Conservation (phyloP, 2,329 filamentous ascomycete genomes). For the Mycocentrospora acerina region DNA sequence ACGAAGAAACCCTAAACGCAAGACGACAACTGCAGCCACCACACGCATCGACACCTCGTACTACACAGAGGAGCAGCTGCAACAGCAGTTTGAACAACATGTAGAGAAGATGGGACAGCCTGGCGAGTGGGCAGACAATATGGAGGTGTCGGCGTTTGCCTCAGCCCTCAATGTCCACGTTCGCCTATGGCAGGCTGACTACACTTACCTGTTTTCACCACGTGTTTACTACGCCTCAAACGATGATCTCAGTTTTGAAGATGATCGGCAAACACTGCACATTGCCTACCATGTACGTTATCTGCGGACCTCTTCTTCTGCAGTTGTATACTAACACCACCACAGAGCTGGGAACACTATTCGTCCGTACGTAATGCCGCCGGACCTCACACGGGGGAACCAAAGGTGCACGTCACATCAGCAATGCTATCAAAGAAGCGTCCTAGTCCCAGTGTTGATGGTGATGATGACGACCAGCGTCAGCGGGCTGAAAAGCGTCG, state of each 20-base stretch:
- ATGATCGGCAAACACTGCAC: slow-evolving; percentile 50
- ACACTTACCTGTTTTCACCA: slow-evolving; percentile 52
- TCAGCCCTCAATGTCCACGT: slow-evolving; percentile 63
- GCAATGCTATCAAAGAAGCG: slow-evolving; percentile 43
- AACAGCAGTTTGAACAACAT: slow-evolving; percentile 56
- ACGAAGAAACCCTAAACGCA: slow-evolving; percentile 59
- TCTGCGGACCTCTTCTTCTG: not conserved
- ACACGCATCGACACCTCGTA: slow-evolving; percentile 48
- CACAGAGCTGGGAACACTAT: slow-evolving; percentile 65
- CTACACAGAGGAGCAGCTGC: slow-evolving; percentile 57
- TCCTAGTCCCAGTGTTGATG: slow-evolving; percentile 54
- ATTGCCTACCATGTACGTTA: slow-evolving; percentile 65
- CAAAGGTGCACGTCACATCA: slow-evolving; percentile 45
- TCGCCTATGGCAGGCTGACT: slow-evolving; percentile 60
- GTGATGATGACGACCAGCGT: slow-evolving; percentile 52
- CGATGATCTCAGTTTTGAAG: slow-evolving; percentile 31
- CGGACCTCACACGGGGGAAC: slow-evolving; percentile 60
- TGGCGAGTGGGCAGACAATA: slow-evolving; percentile 66
- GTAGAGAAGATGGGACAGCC: slow-evolving; percentile 61
- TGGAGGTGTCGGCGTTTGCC: slow-evolving; percentile 68
- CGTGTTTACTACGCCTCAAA: slow-evolving; percentile 34
- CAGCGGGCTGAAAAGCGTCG: slow-evolving; percentile 57
- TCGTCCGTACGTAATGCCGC: slow-evolving; percentile 64
- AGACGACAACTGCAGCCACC: slow-evolving; percentile 49
- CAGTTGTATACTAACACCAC: slow-evolving; percentile 18